These are phyloP conservation scores for Leccinellum luteum DNA, from an alignment of 768 basidiomycete species.

Conservation along the genomic window DNA sequence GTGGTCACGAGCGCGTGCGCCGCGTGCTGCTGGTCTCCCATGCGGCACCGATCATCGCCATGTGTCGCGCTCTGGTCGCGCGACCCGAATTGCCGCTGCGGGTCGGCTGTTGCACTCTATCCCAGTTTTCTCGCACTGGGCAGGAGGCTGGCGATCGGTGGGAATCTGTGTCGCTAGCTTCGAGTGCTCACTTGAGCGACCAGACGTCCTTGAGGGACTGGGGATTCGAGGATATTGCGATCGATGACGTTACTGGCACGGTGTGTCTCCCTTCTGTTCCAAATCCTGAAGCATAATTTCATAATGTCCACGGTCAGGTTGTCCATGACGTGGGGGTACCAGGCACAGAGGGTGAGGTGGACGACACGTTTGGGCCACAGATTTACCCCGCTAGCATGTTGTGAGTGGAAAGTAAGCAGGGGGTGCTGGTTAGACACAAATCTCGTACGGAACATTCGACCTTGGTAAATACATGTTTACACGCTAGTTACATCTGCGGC, in stretches of 20 bases:
- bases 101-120: slow-evolving; percentile 76
- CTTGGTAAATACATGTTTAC: background rate
- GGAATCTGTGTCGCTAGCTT: slow-evolving; percentile 47
- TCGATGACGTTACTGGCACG: slow-evolving; percentile 49
- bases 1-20: slow-evolving; percentile 44
- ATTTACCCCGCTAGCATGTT: slow-evolving; percentile 19
- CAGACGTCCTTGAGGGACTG: slow-evolving; percentile 66
- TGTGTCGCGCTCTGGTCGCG: slow-evolving; percentile 57
- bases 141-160: slow-evolving; percentile 43
- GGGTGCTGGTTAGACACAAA: background rate
- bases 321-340: slow-evolving; percentile 66
- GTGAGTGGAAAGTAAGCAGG: background rate
- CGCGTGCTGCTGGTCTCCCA: slow-evolving; percentile 64
- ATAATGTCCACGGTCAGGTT: slow-evolving; percentile 43
- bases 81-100: slow-evolving; percentile 51
- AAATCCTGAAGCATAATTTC: background rate
- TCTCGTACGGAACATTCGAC: background rate
- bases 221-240: slow-evolving; percentile 75
- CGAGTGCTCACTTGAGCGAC: slow-evolving; percentile 52
- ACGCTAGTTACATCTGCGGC: background rate
- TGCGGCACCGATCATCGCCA: slow-evolving; percentile 70
- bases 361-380: slow-evolving; percentile 58
- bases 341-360: slow-evolving; percentile 59
- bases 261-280: slow-evolving; percentile 34
- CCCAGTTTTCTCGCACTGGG: slow-evolving; percentile 44